Evolutionary conservation across 805 yeast species (phyloP).

Genomic region (Kregervanrija delftensis): DNA sequence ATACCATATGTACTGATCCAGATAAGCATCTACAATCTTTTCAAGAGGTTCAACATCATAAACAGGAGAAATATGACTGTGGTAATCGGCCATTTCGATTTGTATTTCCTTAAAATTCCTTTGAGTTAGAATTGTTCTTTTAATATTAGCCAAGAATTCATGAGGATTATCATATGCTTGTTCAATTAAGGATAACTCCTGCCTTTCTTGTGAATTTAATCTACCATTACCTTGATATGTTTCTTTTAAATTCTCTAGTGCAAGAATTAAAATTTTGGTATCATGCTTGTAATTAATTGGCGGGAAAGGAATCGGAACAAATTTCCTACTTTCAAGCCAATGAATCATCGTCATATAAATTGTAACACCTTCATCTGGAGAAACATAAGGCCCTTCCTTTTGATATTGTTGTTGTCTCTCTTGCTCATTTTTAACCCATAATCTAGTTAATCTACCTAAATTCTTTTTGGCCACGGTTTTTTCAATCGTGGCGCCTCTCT

Average conservation of each 20-base stretch:
- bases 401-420: constrained; percentile 75
- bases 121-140: constrained; percentile 76
- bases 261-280: constrained; percentile 81
- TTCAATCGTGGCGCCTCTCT: constrained; percentile 87
- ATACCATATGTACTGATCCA: constrained; percentile 94
- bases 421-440: constrained; percentile 92
- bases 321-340: constrained; percentile 82
- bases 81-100: constrained; percentile 86
- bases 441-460: constrained; percentile 80
- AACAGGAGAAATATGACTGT: constrained; percentile 77
- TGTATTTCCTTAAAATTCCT: constrained; percentile 87
- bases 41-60: constrained; percentile 87
- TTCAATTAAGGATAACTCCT: constrained; percentile 87
- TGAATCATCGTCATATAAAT: constrained; percentile 82
- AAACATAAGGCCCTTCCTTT: constrained; percentile 79
- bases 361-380: constrained; percentile 83
- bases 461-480: constrained; percentile 93
- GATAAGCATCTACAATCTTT: constrained; percentile 91
- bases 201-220: constrained; percentile 80
- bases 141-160: constrained; percentile 79
- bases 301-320: constrained; percentile 88
- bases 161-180: constrained; percentile 97
- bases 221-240: constrained; percentile 69
- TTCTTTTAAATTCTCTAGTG: constrained; percentile 83
- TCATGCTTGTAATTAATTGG: constrained; percentile 89